Base-by-base conservation (phyloP, 2,329 filamentous ascomycete species). In the Aureobasidium subglaciale region DNA sequence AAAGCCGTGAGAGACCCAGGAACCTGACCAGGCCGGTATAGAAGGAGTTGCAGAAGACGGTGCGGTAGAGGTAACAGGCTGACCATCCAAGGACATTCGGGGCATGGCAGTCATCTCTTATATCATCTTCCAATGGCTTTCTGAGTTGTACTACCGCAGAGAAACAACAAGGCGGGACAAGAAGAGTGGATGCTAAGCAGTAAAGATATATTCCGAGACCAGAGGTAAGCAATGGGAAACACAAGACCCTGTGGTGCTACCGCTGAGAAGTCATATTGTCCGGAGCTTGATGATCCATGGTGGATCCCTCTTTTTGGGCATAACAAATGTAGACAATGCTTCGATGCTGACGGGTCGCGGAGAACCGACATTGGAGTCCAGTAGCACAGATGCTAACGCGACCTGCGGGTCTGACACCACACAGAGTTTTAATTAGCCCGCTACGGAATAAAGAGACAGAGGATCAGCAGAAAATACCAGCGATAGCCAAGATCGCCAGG, bases 1-100 rank as follows among this genome's bases (percentile, higher is more conserved):
- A 20, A 60, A 49, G 16, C 57, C 55, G 58, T 62, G 59, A 7
- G 57, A 58, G 27, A 63, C 45, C 58, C 58, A 63, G 32, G 57
- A 57, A 18, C 59, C 56, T 27, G 61, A 60, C 60, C 61, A 61
- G 41, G 59, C 41, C 15, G 41, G 55, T 22, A 46, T 49, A 5
- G 48, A 53, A 10, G 48, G 16, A 20, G 48, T 2, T 18, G 35
- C 9, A 40, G 48, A 40, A 32, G 48, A 32, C 25, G 48, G 16
- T 41, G 48, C 16, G 8, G 48, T 32, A 16, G 27, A 16, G 11
- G 35, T 41, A 11, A 50, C 46, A 25, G 48, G 35, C 27, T 53
- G 48, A n/a, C 41, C 48, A 3, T 53, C 48, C 16, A 37, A 11
- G 13, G 25, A 18, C 13, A 53, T 30, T 15, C 16, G 10, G 7